Evolutionary conservation across 2,329 filamentous ascomycete species (phyloP), one percentile per base, ranked within the genome.

Genomic region (Pseudofabraea citricarpa): DNA sequence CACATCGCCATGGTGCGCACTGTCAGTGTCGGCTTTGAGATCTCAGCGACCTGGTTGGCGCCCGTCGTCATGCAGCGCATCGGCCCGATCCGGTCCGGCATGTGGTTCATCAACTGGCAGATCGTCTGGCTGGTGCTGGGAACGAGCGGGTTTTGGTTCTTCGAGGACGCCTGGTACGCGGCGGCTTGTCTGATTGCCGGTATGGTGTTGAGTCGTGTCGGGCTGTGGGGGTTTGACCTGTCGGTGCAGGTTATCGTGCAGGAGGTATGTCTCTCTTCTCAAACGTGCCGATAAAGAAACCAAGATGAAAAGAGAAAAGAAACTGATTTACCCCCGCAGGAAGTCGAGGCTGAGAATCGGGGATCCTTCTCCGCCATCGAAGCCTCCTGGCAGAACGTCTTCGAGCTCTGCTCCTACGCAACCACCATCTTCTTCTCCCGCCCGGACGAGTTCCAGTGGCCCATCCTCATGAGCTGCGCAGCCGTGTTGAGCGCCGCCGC

Each of bases 321-420:
- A n/a, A n/a, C n/a, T n/a, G n/a, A n/a, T n/a, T n/a, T n/a, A n/a
- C n/a, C n/a, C n/a, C n/a, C n/a, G 16, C 42, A 81, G 77, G 72
- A 75, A 42, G 71, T 83, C 16, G 68, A 75, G 31, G 64, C 68
- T 13, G 62, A 69, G n/a, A 59, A 69, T 29, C 75, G 86, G n/a
- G 85, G 83, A 1, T 66, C 72, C 0, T 90, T 90, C 52, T 88
- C 84, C 0, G 69, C 82, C 0, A 73, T 79, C 6, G 86, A 90
- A 59, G 74, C 80, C 7, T 73, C 79, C 0, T 71, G 81, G 29
- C 85, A 90, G 58, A 89, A 81, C 48, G 51, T 76, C 1, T 88
- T 87, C 48, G 85, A 90, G 60, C 70, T 89, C 37, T 61, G 81
- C 1, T 81, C 83, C 0, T 89, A 79, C 56, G 71, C 71, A 0